phyloP scores from a whole-genome alignment of 2,329 filamentous ascomycete genomes.

The Epichloe sibirici region DNA sequence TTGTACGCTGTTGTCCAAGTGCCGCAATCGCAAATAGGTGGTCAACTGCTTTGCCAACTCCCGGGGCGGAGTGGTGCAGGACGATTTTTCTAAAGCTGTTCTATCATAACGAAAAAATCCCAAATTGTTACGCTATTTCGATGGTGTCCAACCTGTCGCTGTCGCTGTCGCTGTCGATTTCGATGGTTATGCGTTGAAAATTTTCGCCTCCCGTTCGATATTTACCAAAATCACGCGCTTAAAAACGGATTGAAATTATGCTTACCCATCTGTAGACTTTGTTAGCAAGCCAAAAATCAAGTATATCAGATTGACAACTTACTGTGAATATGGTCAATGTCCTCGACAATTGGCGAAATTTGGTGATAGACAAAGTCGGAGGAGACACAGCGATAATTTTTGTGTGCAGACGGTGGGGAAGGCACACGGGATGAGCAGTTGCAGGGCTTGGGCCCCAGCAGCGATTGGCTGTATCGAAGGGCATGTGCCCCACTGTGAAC shows the following conservation, averaged over 20 bases:
- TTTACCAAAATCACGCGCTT: background rate
- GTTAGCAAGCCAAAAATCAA: conserved; percentile 29
- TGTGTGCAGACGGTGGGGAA: conserved; percentile 29
- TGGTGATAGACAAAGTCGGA: conserved; percentile 28
- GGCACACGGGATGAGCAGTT: conserved; percentile 20
- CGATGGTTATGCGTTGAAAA: background rate
- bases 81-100: too few relatives aligned
- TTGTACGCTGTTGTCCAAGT: background rate
- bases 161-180: background rate
- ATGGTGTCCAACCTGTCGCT: background rate
- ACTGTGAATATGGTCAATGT: conserved; percentile 37
- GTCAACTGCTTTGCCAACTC: background rate
- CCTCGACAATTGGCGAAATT: conserved; percentile 31
- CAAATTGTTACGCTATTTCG: background rate
- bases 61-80: too few relatives aligned
- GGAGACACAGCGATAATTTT: conserved; percentile 27
- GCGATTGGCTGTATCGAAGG: conserved; percentile 19
- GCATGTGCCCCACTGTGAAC: background rate
- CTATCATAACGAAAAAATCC: too few relatives aligned
- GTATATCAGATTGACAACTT: conserved; percentile 24
- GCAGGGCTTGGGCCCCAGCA: conserved; percentile 25
- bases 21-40: background rate
- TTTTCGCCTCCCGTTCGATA: background rate
- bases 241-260: conserved; percentile 14
- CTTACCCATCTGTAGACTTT: conserved; percentile 48